Conservation (phyloP, 331 rosid genomes). For the Acacia pycnantha region DNA sequence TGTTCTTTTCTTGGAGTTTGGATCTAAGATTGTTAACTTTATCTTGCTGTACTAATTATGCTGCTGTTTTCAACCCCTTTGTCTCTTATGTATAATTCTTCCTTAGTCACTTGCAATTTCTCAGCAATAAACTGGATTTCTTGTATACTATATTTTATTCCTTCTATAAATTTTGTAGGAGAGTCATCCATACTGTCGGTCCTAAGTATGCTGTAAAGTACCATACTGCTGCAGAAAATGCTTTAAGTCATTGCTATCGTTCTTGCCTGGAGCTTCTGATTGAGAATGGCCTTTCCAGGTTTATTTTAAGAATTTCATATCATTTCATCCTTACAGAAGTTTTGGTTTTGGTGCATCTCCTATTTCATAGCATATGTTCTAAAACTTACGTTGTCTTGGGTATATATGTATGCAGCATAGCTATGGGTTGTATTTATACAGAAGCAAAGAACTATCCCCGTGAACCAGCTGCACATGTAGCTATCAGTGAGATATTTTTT, state of each 20-base stretch:
- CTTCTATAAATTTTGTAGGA: constrained; percentile 48
- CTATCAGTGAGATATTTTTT: constrained; percentile 67
- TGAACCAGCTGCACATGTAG: constrained; percentile 96
- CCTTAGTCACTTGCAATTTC: constrained; percentile 24
- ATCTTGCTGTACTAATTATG: constrained; percentile 5
- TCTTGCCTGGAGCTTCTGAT: constrained; percentile 88
- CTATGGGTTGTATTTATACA: constrained; percentile 87
- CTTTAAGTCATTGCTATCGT: constrained; percentile 92
- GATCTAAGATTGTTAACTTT: constrained; percentile 18
- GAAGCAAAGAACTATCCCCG: constrained; percentile 92
- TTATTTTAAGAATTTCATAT: constrained; percentile 25
- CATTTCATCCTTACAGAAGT: constrained; percentile 17
- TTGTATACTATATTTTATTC: constrained; percentile 28
- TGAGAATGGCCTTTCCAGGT: constrained; percentile 88
- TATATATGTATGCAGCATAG: constrained; percentile 62
- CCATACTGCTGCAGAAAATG: constrained; percentile 95
- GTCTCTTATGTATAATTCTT: constrained; percentile 17
- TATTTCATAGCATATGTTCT: constrained; percentile 21
- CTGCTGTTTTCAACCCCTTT: constrained; percentile 14
- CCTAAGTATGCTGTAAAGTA: constrained; percentile 93
- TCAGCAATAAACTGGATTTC: constrained; percentile 18
- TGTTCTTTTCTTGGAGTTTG: constrained; percentile 16
- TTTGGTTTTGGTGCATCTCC: constrained; percentile 9
- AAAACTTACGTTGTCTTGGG: background rate
- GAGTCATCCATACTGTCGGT: constrained; percentile 87